Evolutionary conservation across 805 yeast species (phyloP).

Genomic region (Metschnikowia baotianmanensis): DNA sequence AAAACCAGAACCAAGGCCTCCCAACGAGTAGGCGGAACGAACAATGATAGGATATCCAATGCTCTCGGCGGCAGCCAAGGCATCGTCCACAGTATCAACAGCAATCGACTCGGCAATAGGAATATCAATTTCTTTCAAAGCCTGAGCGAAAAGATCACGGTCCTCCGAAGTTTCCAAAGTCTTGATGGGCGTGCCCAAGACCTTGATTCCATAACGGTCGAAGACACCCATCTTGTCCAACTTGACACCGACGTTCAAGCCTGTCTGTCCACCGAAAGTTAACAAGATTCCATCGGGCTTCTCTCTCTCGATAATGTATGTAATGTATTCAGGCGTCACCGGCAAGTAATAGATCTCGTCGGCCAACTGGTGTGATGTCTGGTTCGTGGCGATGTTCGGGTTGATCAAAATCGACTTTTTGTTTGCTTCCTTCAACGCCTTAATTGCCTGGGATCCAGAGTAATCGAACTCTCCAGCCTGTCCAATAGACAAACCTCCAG

Average conservation of each 20-base stretch:
- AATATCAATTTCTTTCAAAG: constrained; percentile 89
- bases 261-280: constrained; percentile 99
- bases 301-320: constrained; percentile 93
- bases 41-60: constrained; percentile 97
- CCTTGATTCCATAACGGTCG: constrained; percentile 87
- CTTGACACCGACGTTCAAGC: constrained; percentile 91
- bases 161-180: constrained; percentile 97
- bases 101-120: constrained; percentile 98
- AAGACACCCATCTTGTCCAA: constrained; percentile 94
- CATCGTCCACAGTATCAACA: constrained; percentile 89
- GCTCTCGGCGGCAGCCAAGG: constrained; percentile 79
- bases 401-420: constrained; percentile 83
- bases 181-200: constrained; percentile 94
- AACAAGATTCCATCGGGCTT: constrained; percentile 93
- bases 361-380: constrained; percentile 91
- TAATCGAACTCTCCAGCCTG: constrained; percentile 99
- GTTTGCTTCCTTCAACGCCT: constrained; percentile 88
- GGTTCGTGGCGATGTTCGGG: constrained; percentile 96
- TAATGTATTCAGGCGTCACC: constrained; percentile 94
- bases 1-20: constrained; percentile 97
- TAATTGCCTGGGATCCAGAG: constrained; percentile 96
- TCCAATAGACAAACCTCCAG: constrained; percentile 96
- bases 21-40: constrained; percentile 95
- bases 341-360: constrained; percentile 95
- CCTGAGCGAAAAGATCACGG: constrained; percentile 93